Base-by-base conservation (phyloP, 2,329 filamentous ascomycete genomes). In the Talaromyces verruculosus region DNA sequence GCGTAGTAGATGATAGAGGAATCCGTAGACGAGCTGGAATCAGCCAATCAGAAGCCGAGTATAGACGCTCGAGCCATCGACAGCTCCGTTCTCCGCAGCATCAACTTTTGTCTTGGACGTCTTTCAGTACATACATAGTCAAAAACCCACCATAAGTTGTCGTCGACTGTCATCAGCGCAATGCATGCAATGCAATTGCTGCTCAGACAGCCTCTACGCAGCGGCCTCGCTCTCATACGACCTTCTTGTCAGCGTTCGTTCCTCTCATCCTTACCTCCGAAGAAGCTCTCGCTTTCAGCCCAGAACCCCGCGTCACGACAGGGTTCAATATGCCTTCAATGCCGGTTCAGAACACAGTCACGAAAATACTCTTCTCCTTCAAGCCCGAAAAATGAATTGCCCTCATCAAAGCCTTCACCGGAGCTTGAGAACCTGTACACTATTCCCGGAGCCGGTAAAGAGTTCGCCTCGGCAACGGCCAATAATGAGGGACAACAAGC, bases 251-350 rank as follows among this genome's bases (percentile, higher is more conserved):
- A 69, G 63, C 59, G 71, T n/a, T 70, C 69, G 30, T 63, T 74
- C 61, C 66, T 71, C 60, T 67, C 69, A 37, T 65, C 71, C 65
- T 60, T 68, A 60, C 63, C 65, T 62, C 57, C 64, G 60, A 64
- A 71, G 65, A 71, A 68, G 59, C 57, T 55, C 51, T 71, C 65
- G 67, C 72, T 69, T 64, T 66, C 67, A 63, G 61, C 62, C 65
- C 66, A 66, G 65, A 69, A 69, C 65, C 63, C 71, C 65, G 65
- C 69, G 41, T 28, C 41, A 65, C 72, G 75, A 68, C 68, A 62
- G 53, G 76, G 77, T 71, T 79, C 79, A 63, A 75, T 76, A 65
- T 83, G 81, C 68, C 62, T 80, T 68, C 77, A 76, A 77, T 82
- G 80, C 49, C 79, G 76, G 66, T 78, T 79, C 64, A 77, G 77